A percentile compares a stretch with the other conserved stretches of the same genome.
Conservation (phyloP, 1,139 yeast species). For the Magnusiomyces sp. region DNA sequence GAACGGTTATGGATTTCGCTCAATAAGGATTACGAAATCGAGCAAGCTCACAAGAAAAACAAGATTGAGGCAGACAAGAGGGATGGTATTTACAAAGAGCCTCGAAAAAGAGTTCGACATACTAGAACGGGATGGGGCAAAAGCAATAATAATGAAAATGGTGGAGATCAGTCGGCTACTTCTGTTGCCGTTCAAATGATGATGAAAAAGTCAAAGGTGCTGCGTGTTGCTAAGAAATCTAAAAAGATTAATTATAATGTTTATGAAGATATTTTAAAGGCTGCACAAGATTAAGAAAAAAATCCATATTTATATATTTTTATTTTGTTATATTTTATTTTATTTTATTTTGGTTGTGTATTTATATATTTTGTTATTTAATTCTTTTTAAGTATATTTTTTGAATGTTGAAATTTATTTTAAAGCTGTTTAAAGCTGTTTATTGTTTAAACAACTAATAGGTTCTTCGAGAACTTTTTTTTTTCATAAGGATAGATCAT, state of each 20-base stretch:
- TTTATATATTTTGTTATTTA: too few species aligned
- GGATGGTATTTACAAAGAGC: slow-evolving; percentile 32
- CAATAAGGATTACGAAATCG: slow-evolving; percentile 76
- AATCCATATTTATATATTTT: not conserved
- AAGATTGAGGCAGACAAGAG: slow-evolving; percentile 77
- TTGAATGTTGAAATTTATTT: too few species aligned
- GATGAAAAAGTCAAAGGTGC: not conserved
- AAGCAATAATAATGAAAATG: not conserved
- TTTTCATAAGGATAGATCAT: too few species aligned
- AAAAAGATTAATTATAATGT: slow-evolving; percentile 5
- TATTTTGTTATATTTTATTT: too few species aligned
- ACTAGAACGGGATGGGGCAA: not conserved
- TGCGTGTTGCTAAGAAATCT: slow-evolving; percentile 2
- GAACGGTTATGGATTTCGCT: slow-evolving; percentile 83
- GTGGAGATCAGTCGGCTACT: not conserved
- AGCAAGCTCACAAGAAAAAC: slow-evolving; percentile 76
- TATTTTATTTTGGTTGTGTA: too few species aligned
- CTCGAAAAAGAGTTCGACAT: slow-evolving; percentile 22
- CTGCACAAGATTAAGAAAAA: not conserved
- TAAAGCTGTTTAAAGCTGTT: too few species aligned
- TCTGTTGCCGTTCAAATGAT: slow-evolving; percentile 1
- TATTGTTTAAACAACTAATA: too few species aligned
- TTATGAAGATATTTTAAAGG: slow-evolving; percentile 1
- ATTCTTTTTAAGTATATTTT: too few species aligned
- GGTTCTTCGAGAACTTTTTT: too few species aligned